Evolutionary conservation across 192 early-diverging fungal species (phyloP).

Genomic region (Geranomyces michiganensis): DNA sequence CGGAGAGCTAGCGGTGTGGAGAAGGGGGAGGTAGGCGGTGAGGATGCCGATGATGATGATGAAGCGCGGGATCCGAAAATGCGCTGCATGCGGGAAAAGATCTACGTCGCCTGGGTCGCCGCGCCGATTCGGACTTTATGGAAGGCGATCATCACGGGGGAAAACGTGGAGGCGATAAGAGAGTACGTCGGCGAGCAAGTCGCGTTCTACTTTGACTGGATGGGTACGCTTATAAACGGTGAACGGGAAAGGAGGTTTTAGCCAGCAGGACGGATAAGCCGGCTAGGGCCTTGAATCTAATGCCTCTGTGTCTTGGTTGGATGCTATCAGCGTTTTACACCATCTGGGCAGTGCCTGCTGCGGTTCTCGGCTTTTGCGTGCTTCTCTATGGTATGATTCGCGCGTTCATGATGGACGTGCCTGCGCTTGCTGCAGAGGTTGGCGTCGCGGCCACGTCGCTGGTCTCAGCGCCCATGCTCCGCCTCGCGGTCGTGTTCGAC

Average conservation of each 20-base stretch:
- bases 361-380: conserved; percentile 53
- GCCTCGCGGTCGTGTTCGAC: conserved; percentile 53
- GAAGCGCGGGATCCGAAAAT: background rate
- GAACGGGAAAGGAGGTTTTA: background rate
- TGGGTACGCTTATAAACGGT: conserved; percentile 39
- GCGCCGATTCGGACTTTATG: background rate
- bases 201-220: conserved; percentile 71
- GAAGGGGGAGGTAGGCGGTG: too few relatives aligned
- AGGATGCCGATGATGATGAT: too few relatives aligned
- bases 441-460: background rate
- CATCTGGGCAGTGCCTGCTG: conserved; percentile 56
- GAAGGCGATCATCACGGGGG: conserved; percentile 18
- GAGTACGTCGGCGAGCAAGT: conserved; percentile 73
- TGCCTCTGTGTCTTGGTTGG: too few relatives aligned
- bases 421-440: conserved; percentile 5
- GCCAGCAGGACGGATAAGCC: background rate
- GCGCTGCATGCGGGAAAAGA: background rate
- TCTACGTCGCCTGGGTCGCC: background rate
- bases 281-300: too few relatives aligned
- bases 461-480: background rate
- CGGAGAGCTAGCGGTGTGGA: too few relatives aligned
- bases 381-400: conserved; percentile 57
- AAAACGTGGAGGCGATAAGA: conserved; percentile 20
- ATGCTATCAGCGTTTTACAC: conserved; percentile 58
- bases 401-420: conserved; percentile 44